Evolutionary conservation across 108 stramenopile genomes (phyloP).

Genomic region (Fistulifera pelliculosa): DNA sequence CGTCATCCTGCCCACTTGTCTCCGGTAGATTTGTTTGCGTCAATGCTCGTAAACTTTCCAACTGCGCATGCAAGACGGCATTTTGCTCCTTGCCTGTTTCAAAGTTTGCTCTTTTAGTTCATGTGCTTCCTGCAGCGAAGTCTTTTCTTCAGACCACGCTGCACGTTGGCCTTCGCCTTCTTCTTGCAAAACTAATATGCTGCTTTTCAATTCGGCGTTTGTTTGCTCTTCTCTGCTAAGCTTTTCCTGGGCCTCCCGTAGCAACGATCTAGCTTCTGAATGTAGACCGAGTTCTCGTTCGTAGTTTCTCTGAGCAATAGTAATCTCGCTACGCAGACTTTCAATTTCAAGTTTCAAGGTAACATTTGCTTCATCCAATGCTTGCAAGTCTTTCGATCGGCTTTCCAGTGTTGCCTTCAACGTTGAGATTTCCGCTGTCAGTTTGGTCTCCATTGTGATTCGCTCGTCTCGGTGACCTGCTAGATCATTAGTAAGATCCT

Average conservation of each 20-base stretch:
- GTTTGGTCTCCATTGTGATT: constrained; percentile 43
- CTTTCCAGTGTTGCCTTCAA: constrained; percentile 32
- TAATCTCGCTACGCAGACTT: constrained; percentile 33
- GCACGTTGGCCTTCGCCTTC: constrained; percentile 44
- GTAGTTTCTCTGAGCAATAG: constrained; percentile 52
- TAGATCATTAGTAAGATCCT: constrained; percentile 72
- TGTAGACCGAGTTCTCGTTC: constrained; percentile 79
- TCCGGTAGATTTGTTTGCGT: constrained; percentile 13
- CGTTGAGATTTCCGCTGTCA: constrained; percentile 41
- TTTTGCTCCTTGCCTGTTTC: constrained; percentile 59
- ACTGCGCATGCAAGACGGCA: constrained; percentile 65
- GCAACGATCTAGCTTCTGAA: constrained; percentile 52
- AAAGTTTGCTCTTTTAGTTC: constrained; percentile 46
- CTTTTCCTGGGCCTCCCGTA: constrained; percentile 57
- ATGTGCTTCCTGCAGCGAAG: constrained; percentile 25
- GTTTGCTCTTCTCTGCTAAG: constrained; percentile 35
- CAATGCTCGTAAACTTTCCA: constrained; percentile 37
- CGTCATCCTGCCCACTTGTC: neutral
- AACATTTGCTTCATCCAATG: constrained; percentile 26
- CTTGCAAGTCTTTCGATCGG: constrained; percentile 43
- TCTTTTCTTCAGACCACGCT: constrained; percentile 45
- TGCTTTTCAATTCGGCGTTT: constrained; percentile 43
- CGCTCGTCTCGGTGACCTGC: constrained; percentile 52
- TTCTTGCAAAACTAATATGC: constrained; percentile 20
- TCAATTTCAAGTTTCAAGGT: constrained; percentile 46